These are phyloP conservation scores for Mycena leptocephala DNA, from an alignment of 768 basidiomycete genomes.

Conservation along the genomic window DNA sequence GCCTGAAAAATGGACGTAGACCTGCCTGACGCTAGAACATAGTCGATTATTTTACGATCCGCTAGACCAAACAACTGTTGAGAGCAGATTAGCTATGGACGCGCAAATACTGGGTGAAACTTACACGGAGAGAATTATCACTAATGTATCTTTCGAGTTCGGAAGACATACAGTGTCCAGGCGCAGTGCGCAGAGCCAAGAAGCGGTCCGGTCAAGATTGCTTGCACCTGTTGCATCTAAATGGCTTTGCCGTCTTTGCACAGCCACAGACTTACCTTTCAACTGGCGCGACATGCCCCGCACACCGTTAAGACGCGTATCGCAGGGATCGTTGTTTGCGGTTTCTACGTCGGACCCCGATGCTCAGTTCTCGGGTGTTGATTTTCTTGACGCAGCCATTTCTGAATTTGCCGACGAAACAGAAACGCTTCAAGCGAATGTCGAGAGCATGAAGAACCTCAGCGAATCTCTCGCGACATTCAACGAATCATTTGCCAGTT, in stretches of 20 bases:
- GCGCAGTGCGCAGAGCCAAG: not conserved
- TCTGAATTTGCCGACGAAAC: conserved; percentile 92
- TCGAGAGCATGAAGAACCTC: conserved; percentile 80
- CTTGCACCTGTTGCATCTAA: not conserved
- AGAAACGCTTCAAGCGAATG: conserved; percentile 83
- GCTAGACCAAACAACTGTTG: conserved; percentile 87
- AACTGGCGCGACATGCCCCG: conserved; percentile 47
- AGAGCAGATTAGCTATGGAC: conserved; percentile 12
- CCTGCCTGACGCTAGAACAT: conserved; percentile 88
- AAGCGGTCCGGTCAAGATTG: not conserved
- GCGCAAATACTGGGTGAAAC: conserved; percentile 39
- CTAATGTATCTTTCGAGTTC: conserved; percentile 82
- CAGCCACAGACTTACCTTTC: not conserved
- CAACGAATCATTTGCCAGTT: conserved; percentile 95
- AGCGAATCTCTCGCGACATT: conserved; percentile 86
- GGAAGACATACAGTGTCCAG: conserved; percentile 64
- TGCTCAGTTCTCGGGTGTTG: conserved; percentile 85
- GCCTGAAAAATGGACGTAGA: conserved; percentile 17
- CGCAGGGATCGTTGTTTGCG: conserved; percentile 91
- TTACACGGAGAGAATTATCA: conserved; percentile 82
- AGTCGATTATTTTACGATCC: conserved; percentile 89
- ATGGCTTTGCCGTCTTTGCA: not conserved
- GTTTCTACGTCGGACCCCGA: conserved; percentile 86
- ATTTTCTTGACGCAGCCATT: conserved; percentile 89
- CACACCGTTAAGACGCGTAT: conserved; percentile 91